Conservation (phyloP, 805 yeast species). For the Candida xiaguanensis region DNA sequence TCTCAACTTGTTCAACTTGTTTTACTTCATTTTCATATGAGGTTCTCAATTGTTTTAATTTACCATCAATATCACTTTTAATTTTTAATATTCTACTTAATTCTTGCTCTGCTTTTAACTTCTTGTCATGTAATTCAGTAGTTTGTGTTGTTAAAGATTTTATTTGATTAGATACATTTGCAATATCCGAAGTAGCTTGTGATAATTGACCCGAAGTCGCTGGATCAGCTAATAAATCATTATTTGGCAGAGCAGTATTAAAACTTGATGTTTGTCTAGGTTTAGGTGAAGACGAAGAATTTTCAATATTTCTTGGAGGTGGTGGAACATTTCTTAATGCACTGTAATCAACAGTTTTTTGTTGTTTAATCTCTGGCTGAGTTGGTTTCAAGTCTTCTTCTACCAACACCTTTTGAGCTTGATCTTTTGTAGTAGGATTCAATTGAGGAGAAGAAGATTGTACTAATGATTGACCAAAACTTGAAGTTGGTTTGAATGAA, state of each 20-base stretch:
- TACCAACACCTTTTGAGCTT: slow-evolving; percentile 23
- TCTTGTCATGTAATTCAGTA: slow-evolving; percentile 62
- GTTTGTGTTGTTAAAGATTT: slow-evolving; percentile 76
- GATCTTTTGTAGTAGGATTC: no score
- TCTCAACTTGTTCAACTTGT: slow-evolving; percentile 71
- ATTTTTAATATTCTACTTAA: slow-evolving; percentile 60
- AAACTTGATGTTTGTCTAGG: neutral
- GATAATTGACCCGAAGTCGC: slow-evolving; percentile 68
- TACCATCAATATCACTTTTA: slow-evolving; percentile 70
- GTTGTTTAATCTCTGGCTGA: slow-evolving; percentile 17
- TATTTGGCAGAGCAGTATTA: slow-evolving; percentile 18
- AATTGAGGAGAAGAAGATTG: slow-evolving; percentile 18
- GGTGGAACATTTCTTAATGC: slow-evolving; percentile 49
- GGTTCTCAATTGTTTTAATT: slow-evolving; percentile 60
- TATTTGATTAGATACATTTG: slow-evolving; percentile 81
- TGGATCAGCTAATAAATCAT: slow-evolving; percentile 55
- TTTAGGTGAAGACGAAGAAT: slow-evolving; percentile 12
- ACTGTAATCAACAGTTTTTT: slow-evolving; percentile 41
- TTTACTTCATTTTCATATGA: slow-evolving; percentile 77
- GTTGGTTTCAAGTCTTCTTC: slow-evolving; percentile 19
- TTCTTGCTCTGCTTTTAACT: slow-evolving; percentile 73
- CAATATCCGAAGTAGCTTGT: slow-evolving; percentile 79
- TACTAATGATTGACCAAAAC: slow-evolving; percentile 75
- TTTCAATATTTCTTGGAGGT: slow-evolving; percentile 18
- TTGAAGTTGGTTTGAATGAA: slow-evolving; percentile 75